A percentile compares a stretch with the other conserved stretches of the same genome.
phyloP scores from a whole-genome alignment of 108 stramenopile species.

The Poteriospumella lacustris region DNA sequence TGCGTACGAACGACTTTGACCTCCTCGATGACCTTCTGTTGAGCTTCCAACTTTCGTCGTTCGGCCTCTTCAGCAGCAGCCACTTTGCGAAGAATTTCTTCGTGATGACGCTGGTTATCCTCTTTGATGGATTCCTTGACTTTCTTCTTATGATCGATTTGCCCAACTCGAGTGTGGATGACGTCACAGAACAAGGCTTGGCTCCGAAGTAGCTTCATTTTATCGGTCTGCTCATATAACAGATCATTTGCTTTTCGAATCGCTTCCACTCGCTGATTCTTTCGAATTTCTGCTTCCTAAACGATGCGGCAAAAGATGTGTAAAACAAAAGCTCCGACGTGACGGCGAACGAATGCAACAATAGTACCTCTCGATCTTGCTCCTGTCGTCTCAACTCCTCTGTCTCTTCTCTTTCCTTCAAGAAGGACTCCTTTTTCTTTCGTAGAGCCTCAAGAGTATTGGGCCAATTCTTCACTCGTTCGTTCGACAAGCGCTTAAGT shows the following conservation, averaged over 20 bases:
- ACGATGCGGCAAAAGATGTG: neutral
- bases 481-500: conserved; percentile 41
- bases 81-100: conserved; percentile 45
- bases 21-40: conserved; percentile 25
- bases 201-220: conserved; percentile 58
- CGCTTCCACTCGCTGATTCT: conserved; percentile 47
- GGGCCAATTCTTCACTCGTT: conserved; percentile 47
- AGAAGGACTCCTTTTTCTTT: conserved; percentile 48
- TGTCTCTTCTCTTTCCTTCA: conserved; percentile 34
- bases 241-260: conserved; percentile 55
- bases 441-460: conserved; percentile 48
- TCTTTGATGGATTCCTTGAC: conserved; percentile 43
- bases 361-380: conserved; percentile 22
- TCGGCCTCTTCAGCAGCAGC: conserved; percentile 36
- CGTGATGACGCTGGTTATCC: conserved; percentile 41
- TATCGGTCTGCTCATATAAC: conserved; percentile 67
- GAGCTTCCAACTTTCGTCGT: conserved; percentile 37
- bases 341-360: neutral
- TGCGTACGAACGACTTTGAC: conserved; percentile 23
- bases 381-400: conserved; percentile 32
- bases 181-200: conserved; percentile 62
- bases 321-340: neutral
- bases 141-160: conserved; percentile 36
- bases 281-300: conserved; percentile 53
- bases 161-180: conserved; percentile 47